Evolutionary conservation across 148 eudicot species (phyloP), one percentile per base, ranked within the genome.

Genomic region (Silene latifolia): DNA sequence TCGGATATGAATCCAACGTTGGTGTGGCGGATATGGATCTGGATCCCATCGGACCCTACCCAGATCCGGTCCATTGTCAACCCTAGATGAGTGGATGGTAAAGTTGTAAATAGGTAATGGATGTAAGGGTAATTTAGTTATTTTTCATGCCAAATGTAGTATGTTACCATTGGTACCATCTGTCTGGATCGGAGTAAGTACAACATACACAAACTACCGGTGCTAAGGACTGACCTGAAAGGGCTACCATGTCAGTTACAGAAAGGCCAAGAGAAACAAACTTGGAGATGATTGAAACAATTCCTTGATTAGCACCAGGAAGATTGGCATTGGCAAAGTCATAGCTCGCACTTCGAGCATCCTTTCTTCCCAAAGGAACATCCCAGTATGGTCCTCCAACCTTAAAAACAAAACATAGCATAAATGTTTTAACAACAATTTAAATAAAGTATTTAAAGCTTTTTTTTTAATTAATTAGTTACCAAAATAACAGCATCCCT

Each of bases 301-400:
- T 88, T 24, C 88, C 86, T 14, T 90, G 93, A 42, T 89, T 80
- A 6, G 96, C 84, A 24, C 77, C 73, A 0, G 98, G 97, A 47
- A 94, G 63, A 76, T 90, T 90, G 44, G 84, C 54, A n/a, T 85
- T 80, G 0, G 84, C 86, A 0, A 88, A 79, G 42, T 80, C 91
- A 69, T 64, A 80, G 54, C 86, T 84, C 35, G 96, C 90, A 12
- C 87, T 85, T 80, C 88, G 86, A 8, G 97, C 85, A 87, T 94
- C 98, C 56, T 87, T 94, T 82, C 97, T 81, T 39, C 98, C 98
- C 44, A 93, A 65, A 1, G 90, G 90, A 72, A 93, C 98, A 63
- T 88, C 89, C 98, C 98, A 93, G 20, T 88, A 87, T 9, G 97
- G 97, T 72, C 98, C 98, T 76, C 98, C 98, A 74, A 89, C 93